Evolutionary conservation across 2,329 filamentous ascomycete genomes (phyloP), one percentile per base, ranked within the genome.

Genomic region (Venturiaceae sp.): DNA sequence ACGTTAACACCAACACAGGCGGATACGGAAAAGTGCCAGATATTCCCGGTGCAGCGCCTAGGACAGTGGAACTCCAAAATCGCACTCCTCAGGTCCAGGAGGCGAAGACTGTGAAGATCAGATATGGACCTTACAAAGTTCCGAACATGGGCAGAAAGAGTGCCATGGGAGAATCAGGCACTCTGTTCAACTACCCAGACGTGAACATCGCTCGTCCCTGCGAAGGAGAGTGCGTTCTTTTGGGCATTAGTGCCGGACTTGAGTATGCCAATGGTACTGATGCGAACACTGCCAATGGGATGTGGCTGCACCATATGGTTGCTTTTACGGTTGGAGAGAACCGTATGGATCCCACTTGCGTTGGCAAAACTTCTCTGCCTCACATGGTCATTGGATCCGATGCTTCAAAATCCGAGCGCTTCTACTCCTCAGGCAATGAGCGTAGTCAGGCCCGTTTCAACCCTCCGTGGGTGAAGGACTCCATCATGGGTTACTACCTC

Each of bases 401-500:
- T 23, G 16, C 57, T n/a, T 23, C 21, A 8, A 58, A 36, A n/a
- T 34, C 57, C n/a, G 55, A 57, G 8, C 44, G 55, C 14, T 16
- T 57, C 44, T 55, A 58, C n/a, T 54, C 55, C 16, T 23, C n/a
- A 19, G 44, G 55, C 13, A 58, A 58, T 21, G 44, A 58, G 44
- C 39, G 44, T 19, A 57, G 4, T 19, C 30, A 19, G 26, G 26
- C 41, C 11, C 26, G 26, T 21, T 55, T 55, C 52, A 33, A 55
- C 30, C 13, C 23, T 11, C 23, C 52, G 28, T 33, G 28, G 8
- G 9, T 13, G 11, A 30, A 30, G 52, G 13, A 54, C 13, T 11
- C 13, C 9, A 34, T 9, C 37, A 34, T 53, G 8, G 54, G 54
- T 11, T 56, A 56, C 37, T 21, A 14, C 14, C 32, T 56, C 11